Percentiles rank a stretch among this genome's conserved stretches.
Evolutionary conservation across 768 basidiomycete genomes (phyloP).

Genomic region (Trametes cubensis): DNA sequence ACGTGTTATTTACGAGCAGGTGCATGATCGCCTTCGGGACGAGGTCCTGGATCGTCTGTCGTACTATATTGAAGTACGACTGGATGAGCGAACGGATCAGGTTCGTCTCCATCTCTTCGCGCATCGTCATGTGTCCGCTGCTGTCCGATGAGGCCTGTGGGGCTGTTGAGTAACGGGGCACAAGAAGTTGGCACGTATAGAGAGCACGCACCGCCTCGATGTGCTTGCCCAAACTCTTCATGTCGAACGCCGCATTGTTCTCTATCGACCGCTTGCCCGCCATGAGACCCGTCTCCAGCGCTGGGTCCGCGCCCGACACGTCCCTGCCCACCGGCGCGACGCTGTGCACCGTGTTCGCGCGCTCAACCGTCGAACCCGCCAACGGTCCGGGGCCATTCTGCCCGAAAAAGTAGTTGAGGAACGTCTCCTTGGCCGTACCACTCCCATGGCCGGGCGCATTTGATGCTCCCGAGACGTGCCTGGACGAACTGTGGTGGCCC

Average conservation of each 20-base stretch:
- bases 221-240: constrained; percentile 98
- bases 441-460: constrained; percentile 26
- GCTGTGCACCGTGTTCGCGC: constrained; percentile 35
- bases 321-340: constrained; percentile 64
- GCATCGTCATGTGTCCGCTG: constrained; percentile 64
- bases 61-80: constrained; percentile 94
- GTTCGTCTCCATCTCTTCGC: constrained; percentile 96
- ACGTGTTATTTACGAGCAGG: constrained; percentile 94
- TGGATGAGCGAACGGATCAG: constrained; percentile 94
- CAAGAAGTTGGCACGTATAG: neutral
- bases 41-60: constrained; percentile 95
- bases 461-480: constrained; percentile 19
- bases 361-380: constrained; percentile 55
- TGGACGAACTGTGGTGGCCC: constrained; percentile 32
- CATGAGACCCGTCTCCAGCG: constrained; percentile 62
- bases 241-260: constrained; percentile 88
- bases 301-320: constrained; percentile 54
- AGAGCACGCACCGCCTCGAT: constrained; percentile 85
- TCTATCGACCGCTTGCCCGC: constrained; percentile 69
- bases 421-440: constrained; percentile 80
- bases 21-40: constrained; percentile 99
- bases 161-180: neutral
- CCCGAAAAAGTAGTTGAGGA: constrained; percentile 98
- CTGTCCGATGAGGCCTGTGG: constrained; percentile 44
- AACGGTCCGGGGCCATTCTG: constrained; percentile 82